Conservation (phyloP, 2,329 filamentous ascomycete genomes). For the Ophiocordyceps camponoti-floridani region DNA sequence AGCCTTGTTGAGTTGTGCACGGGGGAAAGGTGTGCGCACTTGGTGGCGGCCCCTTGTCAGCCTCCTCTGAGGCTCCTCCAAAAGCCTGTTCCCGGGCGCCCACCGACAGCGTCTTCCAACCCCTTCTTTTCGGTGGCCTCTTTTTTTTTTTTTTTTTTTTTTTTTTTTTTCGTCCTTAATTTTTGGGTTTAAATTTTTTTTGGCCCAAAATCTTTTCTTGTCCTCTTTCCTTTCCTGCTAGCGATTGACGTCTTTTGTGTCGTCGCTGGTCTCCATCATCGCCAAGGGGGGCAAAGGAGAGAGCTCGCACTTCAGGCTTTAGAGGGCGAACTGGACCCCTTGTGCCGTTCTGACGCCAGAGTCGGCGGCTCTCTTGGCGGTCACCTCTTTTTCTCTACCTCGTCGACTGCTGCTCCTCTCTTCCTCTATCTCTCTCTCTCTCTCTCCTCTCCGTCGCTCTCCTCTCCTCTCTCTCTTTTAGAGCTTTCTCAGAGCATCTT, state of each 20-base stretch:
- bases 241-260: too few relatives aligned
- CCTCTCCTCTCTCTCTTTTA: not conserved
- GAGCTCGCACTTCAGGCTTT: too few relatives aligned
- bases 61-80: slow-evolving; percentile 7
- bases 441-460: not conserved
- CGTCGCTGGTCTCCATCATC: too few relatives aligned
- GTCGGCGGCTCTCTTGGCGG: too few relatives aligned
- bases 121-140: slow-evolving; percentile 3
- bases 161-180: too few relatives aligned
- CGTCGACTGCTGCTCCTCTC: too few relatives aligned
- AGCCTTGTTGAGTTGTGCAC: not conserved
- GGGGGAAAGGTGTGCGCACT: not conserved
- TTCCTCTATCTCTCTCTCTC: not conserved
- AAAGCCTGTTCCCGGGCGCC: slow-evolving; percentile 6
- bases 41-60: slow-evolving; percentile 7
- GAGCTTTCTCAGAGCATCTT: not conserved
- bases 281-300: too few relatives aligned
- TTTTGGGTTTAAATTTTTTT: not conserved
- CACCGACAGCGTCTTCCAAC: slow-evolving; percentile 3
- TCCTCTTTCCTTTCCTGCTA: too few relatives aligned
- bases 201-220: not conserved
- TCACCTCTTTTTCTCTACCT: too few relatives aligned
- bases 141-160: slow-evolving; percentile 4
- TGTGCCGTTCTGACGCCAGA: too few relatives aligned
- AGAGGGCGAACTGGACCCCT: too few relatives aligned